These are phyloP conservation scores for Rhytidiadelphus loreus DNA, from an alignment of 225 moss, liverwort and hornwort species.

Conservation along the genomic window DNA sequence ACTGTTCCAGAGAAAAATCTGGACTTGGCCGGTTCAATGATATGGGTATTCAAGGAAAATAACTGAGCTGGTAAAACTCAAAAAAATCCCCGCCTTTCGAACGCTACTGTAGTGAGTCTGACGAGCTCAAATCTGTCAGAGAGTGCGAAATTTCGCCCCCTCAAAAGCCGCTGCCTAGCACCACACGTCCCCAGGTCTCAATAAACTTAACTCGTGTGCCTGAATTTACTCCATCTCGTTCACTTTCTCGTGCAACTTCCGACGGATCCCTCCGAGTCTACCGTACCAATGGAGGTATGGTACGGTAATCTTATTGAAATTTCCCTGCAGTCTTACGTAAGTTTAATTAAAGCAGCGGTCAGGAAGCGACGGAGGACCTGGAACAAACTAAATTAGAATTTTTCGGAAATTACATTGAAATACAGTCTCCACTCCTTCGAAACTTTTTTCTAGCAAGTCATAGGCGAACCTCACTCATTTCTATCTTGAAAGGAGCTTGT, in stretches of 20 bases:
- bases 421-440: neutral
- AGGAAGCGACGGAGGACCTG: neutral
- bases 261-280: neutral
- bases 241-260: neutral
- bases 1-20: neutral
- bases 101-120: neutral
- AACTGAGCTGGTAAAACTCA: neutral
- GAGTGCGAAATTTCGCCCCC: neutral
- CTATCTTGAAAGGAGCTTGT: neutral
- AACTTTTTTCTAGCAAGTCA: neutral
- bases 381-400: neutral
- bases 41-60: neutral
- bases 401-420: too few species aligned
- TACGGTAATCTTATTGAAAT: neutral
- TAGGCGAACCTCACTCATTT: neutral
- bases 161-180: neutral
- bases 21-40: neutral
- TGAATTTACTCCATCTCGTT: neutral
- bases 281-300: neutral
- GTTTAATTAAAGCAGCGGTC: neutral
- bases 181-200: neutral
- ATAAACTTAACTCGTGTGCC: neutral
- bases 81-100: too few species aligned
- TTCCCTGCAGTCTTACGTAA: neutral
- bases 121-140: neutral